A percentile compares a stretch with the other conserved stretches of the same genome.
Conservation (phyloP, 1,139 yeast species). For the Zygosaccharomyces pseudobailii region DNA sequence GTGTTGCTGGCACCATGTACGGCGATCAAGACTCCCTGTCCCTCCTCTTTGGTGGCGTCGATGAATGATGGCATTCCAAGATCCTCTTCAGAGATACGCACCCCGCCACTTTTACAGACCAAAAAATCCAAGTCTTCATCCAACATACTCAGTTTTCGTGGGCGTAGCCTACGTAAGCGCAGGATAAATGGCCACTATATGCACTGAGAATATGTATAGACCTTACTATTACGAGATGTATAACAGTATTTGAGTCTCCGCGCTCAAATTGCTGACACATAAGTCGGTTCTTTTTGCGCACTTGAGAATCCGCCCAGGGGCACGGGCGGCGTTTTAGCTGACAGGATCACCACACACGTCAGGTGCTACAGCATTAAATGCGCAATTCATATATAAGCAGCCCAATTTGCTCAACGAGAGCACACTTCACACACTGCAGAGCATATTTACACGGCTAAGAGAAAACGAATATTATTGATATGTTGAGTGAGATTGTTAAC, state of each 20-base stretch:
- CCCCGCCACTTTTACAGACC: not conserved
- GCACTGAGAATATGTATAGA: not conserved
- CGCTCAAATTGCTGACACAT: not conserved
- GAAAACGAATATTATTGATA: not conserved
- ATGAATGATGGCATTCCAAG: not conserved
- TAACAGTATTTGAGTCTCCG: not conserved
- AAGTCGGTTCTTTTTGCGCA: not conserved
- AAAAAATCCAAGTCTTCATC: not conserved
- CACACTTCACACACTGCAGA: not conserved
- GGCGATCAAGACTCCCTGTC: no score
- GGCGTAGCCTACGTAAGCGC: not conserved
- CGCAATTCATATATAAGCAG: not conserved
- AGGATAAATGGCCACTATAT: not conserved
- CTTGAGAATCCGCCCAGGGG: not conserved
- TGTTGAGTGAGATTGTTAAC: slow-evolving; percentile 2
- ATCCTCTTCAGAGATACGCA: not conserved
- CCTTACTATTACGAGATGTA: not conserved
- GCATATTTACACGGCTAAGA: not conserved
- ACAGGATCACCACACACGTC: not conserved
- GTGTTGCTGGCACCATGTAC: no score
- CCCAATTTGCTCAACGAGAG: not conserved
- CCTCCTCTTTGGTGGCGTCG: not conserved
- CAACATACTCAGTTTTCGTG: not conserved
- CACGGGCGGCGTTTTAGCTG: not conserved
- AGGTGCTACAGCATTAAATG: not conserved